Evolutionary conservation across 768 basidiomycete species (phyloP).

Genomic region (Amanita exitialis): DNA sequence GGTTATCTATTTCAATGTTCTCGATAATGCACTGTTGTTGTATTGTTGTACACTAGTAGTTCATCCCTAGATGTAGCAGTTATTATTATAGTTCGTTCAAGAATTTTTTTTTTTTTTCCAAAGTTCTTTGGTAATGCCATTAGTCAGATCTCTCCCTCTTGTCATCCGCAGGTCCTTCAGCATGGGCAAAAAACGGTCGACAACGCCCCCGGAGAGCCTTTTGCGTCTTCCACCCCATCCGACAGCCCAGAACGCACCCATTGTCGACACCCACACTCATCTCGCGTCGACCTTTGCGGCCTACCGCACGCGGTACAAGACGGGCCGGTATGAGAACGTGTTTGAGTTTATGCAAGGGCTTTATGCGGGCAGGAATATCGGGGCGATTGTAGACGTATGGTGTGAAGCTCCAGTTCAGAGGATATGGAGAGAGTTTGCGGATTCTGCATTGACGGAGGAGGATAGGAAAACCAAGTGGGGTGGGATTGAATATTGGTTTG

Average conservation of each 20-base stretch:
- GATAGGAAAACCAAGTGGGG: conserved; percentile 47
- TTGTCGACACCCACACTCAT: conserved; percentile 84
- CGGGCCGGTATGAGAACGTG: conserved; percentile 42
- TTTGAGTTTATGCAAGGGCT: conserved; percentile 59
- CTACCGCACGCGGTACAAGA: conserved; percentile 54
- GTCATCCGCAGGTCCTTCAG: conserved; percentile 5
- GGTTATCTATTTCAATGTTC: not conserved
- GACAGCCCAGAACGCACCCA: conserved; percentile 18
- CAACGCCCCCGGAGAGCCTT: conserved; percentile 24
- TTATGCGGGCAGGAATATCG: conserved; percentile 46
- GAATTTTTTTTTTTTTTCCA: not conserved
- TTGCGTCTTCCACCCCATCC: conserved; percentile 25
- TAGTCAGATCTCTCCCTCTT: not conserved
- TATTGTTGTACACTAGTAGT: not conserved
- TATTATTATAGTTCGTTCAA: not conserved
- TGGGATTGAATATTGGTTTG: conserved; percentile 72
- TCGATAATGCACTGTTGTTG: not conserved
- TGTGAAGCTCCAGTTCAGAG: conserved; percentile 68
- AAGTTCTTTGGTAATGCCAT: not conserved
- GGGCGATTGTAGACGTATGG: conserved; percentile 78
- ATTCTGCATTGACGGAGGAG: conserved; percentile 47
- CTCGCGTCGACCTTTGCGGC: conserved; percentile 61
- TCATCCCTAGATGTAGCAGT: not conserved
- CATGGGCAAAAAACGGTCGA: conserved; percentile 31
- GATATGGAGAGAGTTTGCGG: conserved; percentile 64